Evolutionary conservation across 2,329 filamentous ascomycete species (phyloP).

Genomic region (Myotisia sp.): DNA sequence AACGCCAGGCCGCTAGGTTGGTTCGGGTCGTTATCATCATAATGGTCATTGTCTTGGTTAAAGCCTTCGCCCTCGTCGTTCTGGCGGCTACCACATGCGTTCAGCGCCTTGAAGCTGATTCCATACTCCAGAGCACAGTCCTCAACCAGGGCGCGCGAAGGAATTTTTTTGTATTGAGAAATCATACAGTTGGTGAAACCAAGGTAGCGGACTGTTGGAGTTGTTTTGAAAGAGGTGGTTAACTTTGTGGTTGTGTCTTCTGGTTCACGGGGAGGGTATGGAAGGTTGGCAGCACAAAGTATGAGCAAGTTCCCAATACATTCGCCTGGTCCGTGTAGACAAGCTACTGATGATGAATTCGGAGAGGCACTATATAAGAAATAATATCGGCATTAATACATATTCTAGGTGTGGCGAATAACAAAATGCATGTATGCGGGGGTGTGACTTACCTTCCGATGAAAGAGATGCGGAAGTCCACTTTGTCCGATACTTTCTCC

Average conservation of each 20-base stretch:
- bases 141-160: constrained; percentile 61
- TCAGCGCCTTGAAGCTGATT: constrained; percentile 66
- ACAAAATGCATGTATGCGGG: constrained; percentile 16
- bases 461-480: constrained; percentile 81
- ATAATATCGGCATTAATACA: too few species aligned
- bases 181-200: constrained; percentile 89
- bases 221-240: constrained; percentile 47
- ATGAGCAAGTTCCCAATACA: constrained; percentile 91
- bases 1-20: constrained; percentile 37
- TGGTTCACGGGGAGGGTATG: constrained; percentile 17
- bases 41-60: constrained; percentile 27
- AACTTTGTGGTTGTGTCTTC: background rate
- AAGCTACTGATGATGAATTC: constrained; percentile 67
- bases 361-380: constrained; percentile 58
- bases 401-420: too few species aligned
- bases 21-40: constrained; percentile 50
- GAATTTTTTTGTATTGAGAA: constrained; percentile 61
- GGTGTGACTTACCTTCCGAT: constrained; percentile 53
- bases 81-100: constrained; percentile 66
- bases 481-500: constrained; percentile 65
- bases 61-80: constrained; percentile 53
- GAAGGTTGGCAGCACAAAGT: constrained; percentile 67
- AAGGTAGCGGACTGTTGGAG: constrained; percentile 62
- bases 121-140: constrained; percentile 85
- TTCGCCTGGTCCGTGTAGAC: constrained; percentile 78